Conservation (phyloP, 192 early-diverging fungal genomes). For the Gaertneriomyces sp. region DNA sequence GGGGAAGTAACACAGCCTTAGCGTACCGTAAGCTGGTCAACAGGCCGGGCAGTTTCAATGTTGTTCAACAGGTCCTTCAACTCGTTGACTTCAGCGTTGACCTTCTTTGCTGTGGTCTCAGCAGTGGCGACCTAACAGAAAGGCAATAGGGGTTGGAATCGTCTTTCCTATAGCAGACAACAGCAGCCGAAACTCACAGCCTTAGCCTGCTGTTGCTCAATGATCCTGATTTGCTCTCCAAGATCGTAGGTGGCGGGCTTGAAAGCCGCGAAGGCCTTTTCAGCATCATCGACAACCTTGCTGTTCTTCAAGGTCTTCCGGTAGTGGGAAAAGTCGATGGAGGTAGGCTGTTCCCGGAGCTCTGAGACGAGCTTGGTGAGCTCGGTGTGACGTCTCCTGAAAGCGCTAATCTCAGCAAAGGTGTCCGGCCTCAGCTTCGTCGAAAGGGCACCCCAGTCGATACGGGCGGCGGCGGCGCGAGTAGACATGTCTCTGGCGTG, state of each 20-base stretch:
- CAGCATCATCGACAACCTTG: conserved; percentile 81
- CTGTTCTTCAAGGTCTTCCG: conserved; percentile 86
- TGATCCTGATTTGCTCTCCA: conserved; percentile 71
- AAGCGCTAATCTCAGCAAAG: conserved; percentile 73
- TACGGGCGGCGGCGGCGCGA: conserved; percentile 57
- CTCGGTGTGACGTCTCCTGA: conserved; percentile 94
- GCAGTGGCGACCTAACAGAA: conserved; percentile 70
- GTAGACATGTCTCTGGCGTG: not conserved
- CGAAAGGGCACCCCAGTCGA: conserved; percentile 88
- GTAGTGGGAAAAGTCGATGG: conserved; percentile 88
- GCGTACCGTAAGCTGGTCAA: conserved; percentile 87
- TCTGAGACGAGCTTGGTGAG: conserved; percentile 76
- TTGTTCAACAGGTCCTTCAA: conserved; percentile 85
- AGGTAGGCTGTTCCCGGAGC: conserved; percentile 75
- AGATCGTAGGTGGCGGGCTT: conserved; percentile 81
- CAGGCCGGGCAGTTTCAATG: conserved; percentile 90
- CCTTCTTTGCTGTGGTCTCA: conserved; percentile 77
- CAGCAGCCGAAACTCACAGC: conserved; percentile 40
- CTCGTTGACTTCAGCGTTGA: conserved; percentile 80
- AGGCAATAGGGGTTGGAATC: not conserved
- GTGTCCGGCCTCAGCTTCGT: conserved; percentile 86
- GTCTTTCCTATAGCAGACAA: not conserved
- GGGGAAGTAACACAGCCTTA: not conserved
- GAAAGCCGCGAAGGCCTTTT: conserved; percentile 78
- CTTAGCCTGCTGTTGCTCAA: conserved; percentile 47